These are phyloP conservation scores for Kalmanozyma brasiliensis DNA, from an alignment of 1,284 basidiomycete species.

Conservation along the genomic window DNA sequence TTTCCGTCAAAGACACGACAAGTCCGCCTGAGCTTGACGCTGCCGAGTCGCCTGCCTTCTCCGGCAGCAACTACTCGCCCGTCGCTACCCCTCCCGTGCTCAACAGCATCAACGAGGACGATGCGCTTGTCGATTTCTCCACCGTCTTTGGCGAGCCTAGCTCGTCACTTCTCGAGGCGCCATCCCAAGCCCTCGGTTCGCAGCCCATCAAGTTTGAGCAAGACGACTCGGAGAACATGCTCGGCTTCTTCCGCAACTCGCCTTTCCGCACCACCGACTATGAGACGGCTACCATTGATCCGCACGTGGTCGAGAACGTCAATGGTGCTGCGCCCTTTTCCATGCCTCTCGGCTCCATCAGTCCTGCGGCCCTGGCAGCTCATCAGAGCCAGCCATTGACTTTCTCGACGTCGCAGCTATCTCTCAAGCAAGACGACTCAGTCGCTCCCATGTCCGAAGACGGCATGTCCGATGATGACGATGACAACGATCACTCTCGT, in stretches of 20 bases:
- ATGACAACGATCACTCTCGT: conserved; percentile 23
- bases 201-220: conserved; percentile 29
- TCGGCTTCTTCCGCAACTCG: conserved; percentile 41
- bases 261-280: conserved; percentile 37
- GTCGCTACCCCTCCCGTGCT: conserved; percentile 32
- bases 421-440: conserved; percentile 11
- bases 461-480: conserved; percentile 44
- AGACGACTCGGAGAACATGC: conserved; percentile 28
- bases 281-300: conserved; percentile 47
- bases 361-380: conserved; percentile 6
- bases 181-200: background rate
- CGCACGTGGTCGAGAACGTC: conserved; percentile 42
- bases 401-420: conserved; percentile 1
- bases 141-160: conserved; percentile 31
- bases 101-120: conserved; percentile 23
- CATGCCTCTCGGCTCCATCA: conserved; percentile 23
- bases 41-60: conserved; percentile 38
- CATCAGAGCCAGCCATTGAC: conserved; percentile 15
- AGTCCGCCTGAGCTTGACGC: conserved; percentile 41
- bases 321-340: conserved; percentile 8
- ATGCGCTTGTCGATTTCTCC: conserved; percentile 29
- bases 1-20: conserved; percentile 1
- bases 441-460: conserved; percentile 48
- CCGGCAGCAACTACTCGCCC: conserved; percentile 37
- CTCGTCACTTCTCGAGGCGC: conserved; percentile 13